Percentiles rank a stretch among this genome's conserved stretches.
These are phyloP conservation scores for Pseudocercospora crystallina DNA, from an alignment of 2,329 filamentous ascomycete genomes.

Conservation along the genomic window DNA sequence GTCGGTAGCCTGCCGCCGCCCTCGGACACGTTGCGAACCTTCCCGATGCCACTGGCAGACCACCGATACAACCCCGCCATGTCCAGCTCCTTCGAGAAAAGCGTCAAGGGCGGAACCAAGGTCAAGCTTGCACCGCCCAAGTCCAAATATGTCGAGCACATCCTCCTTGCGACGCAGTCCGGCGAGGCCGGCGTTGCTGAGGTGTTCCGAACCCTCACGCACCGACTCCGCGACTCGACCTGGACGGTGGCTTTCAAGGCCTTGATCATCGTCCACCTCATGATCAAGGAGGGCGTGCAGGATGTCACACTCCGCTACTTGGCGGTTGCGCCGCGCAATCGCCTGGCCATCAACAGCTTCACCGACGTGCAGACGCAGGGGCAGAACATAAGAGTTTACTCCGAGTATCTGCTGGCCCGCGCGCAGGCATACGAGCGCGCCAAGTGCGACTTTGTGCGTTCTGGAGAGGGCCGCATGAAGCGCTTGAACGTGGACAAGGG, in stretches of 20 bases:
- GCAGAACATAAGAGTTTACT: slow-evolving; percentile 88
- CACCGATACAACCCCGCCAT: slow-evolving; percentile 45
- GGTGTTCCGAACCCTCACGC: slow-evolving; percentile 88
- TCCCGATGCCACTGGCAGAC: slow-evolving; percentile 12
- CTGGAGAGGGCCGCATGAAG: slow-evolving; percentile 79
- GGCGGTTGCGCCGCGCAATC: slow-evolving; percentile 70
- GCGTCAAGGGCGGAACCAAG: slow-evolving; percentile 97
- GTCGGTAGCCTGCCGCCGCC: too few relatives aligned
- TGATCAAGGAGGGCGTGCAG: slow-evolving; percentile 92
- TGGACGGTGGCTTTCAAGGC: slow-evolving; percentile 99
- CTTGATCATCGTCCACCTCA: slow-evolving; percentile 90
- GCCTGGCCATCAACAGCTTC: slow-evolving; percentile 85
- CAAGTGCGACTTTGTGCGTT: slow-evolving; percentile 84
- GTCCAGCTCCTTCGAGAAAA: slow-evolving; percentile 95
- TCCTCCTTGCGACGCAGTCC: slow-evolving; percentile 89
- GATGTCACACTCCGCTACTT: slow-evolving; percentile 86
- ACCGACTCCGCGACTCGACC: slow-evolving; percentile 88
- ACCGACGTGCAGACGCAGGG: slow-evolving; percentile 95
- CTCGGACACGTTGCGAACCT: too few relatives aligned
- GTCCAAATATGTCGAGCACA: slow-evolving; percentile 98
- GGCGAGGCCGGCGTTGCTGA: slow-evolving; percentile 94
- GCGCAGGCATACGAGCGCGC: slow-evolving; percentile 80
- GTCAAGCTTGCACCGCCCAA: slow-evolving; percentile 92
- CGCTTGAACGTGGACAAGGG: slow-evolving; percentile 88
- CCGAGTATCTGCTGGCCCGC: slow-evolving; percentile 80